Percentiles rank a stretch among this genome's conserved stretches.
phyloP scores from a whole-genome alignment of 495 filamentous ascomycete genomes.

The Talaromyces nanjingensis region DNA sequence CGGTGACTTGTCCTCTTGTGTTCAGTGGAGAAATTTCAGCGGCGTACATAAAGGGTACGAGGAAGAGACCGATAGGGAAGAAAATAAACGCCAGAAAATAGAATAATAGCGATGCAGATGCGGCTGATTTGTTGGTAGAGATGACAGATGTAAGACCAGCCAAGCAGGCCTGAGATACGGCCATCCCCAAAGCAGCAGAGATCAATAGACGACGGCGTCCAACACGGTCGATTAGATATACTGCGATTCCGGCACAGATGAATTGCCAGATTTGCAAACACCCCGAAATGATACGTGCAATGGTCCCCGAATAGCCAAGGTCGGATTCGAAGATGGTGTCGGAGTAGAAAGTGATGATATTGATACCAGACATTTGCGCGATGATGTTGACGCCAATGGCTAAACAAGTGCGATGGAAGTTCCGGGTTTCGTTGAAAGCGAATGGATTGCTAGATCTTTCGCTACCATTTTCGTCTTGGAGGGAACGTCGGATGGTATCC shows the following conservation, averaged over 20 bases:
- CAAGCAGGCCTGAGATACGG: conserved; percentile 51
- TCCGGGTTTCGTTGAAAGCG: conserved; percentile 24
- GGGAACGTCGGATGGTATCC: conserved; percentile 57
- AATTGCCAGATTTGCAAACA: conserved; percentile 24
- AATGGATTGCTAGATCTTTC: conserved; percentile 16
- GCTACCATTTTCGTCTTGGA: conserved; percentile 47
- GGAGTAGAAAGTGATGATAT: conserved; percentile 25
- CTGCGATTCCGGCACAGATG: conserved; percentile 17
- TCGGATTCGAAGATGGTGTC: conserved; percentile 17
- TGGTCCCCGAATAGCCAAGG: conserved; percentile 17
- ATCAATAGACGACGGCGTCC: conserved; percentile 48
- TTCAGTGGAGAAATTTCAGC: conserved; percentile 58
- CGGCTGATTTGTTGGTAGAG: conserved; percentile 14
- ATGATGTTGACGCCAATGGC: conserved; percentile 19
- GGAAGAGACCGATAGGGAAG: conserved; percentile 60
- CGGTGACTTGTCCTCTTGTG: conserved; percentile 56
- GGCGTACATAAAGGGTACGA: conserved; percentile 57
- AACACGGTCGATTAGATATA: conserved; percentile 20
- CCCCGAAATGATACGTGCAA: conserved; percentile 17
- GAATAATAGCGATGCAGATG: conserved; percentile 39
- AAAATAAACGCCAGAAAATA: conserved; percentile 59
- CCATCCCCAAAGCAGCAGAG: conserved; percentile 55
- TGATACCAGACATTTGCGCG: conserved; percentile 24
- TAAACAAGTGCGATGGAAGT: conserved; percentile 20
- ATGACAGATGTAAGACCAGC: conserved; percentile 30